These are phyloP conservation scores for Colletotrichum zoysiae DNA, from an alignment of 2,329 filamentous ascomycete species.

Conservation along the genomic window DNA sequence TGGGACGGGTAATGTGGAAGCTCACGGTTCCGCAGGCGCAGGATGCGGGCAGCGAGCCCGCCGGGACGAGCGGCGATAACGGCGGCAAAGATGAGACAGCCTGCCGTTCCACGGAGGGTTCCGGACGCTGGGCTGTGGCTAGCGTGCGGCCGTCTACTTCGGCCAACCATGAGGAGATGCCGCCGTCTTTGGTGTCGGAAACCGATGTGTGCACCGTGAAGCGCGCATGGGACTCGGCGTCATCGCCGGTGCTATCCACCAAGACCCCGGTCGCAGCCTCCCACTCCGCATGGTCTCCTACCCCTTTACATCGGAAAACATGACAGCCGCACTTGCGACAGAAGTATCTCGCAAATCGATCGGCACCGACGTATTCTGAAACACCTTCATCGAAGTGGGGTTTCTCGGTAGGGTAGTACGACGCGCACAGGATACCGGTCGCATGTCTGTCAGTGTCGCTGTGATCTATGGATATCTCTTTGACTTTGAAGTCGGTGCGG, in stretches of 20 bases:
- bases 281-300: slow-evolving; percentile 45
- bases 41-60: slow-evolving; percentile 43
- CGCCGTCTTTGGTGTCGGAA: slow-evolving; percentile 53
- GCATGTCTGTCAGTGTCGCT: slow-evolving; percentile 49
- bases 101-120: not conserved
- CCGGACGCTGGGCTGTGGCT: not conserved
- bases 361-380: slow-evolving; percentile 1
- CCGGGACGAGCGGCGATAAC: not conserved
- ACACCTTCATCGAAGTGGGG: slow-evolving; percentile 41
- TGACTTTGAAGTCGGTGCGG: slow-evolving; percentile 1
- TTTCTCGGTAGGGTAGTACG: slow-evolving; percentile 50
- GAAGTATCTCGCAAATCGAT: slow-evolving; percentile 51
- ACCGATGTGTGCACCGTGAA: slow-evolving; percentile 45
- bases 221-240: not conserved
- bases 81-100: not conserved
- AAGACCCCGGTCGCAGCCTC: slow-evolving; percentile 55
- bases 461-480: slow-evolving; percentile 48
- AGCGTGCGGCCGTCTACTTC: not conserved
- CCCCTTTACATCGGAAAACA: slow-evolving; percentile 49
- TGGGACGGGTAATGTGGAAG: slow-evolving; percentile 69
- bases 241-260: slow-evolving; percentile 22
- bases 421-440: slow-evolving; percentile 55
- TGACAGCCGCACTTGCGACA: slow-evolving; percentile 59
- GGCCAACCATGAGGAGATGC: slow-evolving; percentile 50
- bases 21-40: slow-evolving; percentile 55